Percentiles rank a stretch among this genome's conserved stretches.
These are phyloP conservation scores for Thielaviopsis ethacetica DNA, from an alignment of 2,329 filamentous ascomycete species.

Conservation along the genomic window DNA sequence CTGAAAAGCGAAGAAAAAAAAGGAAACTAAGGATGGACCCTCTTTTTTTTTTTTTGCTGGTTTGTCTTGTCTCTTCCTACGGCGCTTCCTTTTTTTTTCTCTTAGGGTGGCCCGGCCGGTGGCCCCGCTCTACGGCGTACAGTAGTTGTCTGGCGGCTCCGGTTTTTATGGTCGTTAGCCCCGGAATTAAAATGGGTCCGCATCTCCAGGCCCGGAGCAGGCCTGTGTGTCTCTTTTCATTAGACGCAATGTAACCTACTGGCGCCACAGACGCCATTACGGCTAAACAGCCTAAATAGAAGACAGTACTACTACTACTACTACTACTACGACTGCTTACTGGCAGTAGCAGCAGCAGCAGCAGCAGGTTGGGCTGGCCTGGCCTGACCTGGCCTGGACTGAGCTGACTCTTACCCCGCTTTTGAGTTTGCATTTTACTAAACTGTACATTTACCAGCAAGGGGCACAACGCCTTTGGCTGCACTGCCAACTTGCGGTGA, in stretches of 20 bases:
- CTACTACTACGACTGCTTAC: too few species aligned
- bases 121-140: not conserved
- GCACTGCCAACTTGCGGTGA: slow-evolving; percentile 1
- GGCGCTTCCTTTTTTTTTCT: not conserved
- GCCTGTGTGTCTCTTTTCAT: not conserved
- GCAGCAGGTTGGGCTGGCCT: too few species aligned
- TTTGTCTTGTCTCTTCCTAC: not conserved
- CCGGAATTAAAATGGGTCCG: not conserved
- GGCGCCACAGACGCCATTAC: not conserved
- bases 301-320: too few species aligned
- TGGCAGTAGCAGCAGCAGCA: too few species aligned
- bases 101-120: too few species aligned
- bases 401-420: not conserved
- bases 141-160: not conserved
- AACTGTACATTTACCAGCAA: not conserved
- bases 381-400: too few species aligned
- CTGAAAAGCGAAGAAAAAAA: not conserved
- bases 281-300: not conserved
- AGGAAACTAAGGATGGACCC: not conserved
- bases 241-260: not conserved
- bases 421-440: not conserved
- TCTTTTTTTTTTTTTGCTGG: not conserved
- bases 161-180: not conserved
- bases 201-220: not conserved
- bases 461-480: not conserved